Percentiles rank a stretch among this genome's conserved stretches.
Conservation (phyloP, 108 stramenopile genomes). For the Skeletonema tropicum region DNA sequence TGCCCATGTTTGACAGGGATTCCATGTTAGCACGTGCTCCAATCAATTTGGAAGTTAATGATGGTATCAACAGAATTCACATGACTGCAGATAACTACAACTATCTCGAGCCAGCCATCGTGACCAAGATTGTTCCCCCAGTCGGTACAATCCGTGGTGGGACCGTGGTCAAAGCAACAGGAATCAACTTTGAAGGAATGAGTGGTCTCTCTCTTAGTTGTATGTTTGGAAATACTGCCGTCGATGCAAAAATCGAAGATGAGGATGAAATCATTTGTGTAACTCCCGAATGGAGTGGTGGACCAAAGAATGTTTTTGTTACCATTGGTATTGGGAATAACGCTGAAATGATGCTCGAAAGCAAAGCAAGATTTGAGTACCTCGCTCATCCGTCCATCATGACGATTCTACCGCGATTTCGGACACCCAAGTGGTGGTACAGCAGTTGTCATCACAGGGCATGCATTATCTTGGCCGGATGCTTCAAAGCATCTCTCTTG, state of each 20-base stretch:
- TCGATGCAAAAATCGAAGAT: conserved; percentile 23
- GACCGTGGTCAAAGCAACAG: conserved; percentile 23
- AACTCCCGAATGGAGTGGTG: conserved; percentile 24
- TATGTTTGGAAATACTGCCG: conserved; percentile 24
- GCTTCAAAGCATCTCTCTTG: conserved; percentile 33
- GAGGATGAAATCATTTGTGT: conserved; percentile 22
- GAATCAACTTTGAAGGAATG: conserved; percentile 35
- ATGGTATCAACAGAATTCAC: conserved; percentile 13
- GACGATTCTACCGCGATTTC: conserved; percentile 25
- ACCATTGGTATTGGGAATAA: conserved; percentile 17
- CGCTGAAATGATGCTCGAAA: conserved; percentile 12
- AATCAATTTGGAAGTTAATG: conserved; percentile 17
- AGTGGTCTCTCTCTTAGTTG: conserved; percentile 34
- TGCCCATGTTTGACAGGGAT: conserved; percentile 5
- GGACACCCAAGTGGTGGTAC: conserved; percentile 39
- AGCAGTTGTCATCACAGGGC: conserved; percentile 17
- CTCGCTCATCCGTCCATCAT: conserved; percentile 28
- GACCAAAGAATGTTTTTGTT: conserved; percentile 19
- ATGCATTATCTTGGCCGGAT: conserved; percentile 20
- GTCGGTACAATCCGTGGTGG: conserved; percentile 39
- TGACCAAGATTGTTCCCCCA: conserved; percentile 37
- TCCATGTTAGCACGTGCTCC: conserved; percentile 18
- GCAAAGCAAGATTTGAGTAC: conserved; percentile 37
- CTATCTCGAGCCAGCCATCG: conserved; percentile 32
- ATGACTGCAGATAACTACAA: conserved; percentile 13